Evolutionary conservation across 345 rosid genomes (phyloP).

Genomic region (Alliaria petiolata): DNA sequence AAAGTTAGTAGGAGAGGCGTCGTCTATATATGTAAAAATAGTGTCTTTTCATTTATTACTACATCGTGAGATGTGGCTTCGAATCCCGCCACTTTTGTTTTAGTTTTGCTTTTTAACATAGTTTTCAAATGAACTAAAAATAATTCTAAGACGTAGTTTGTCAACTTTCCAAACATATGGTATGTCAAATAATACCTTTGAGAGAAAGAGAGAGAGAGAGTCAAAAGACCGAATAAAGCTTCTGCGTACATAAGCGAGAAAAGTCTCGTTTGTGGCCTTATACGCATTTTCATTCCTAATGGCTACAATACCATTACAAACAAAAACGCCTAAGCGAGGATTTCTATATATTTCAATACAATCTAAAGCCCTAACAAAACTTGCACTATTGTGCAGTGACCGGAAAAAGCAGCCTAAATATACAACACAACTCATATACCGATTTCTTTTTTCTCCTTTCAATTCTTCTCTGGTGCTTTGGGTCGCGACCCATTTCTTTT

Average conservation of each 20-base stretch:
- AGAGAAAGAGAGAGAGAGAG: no score
- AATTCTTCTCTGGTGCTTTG: constrained; percentile 42
- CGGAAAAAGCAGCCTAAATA: constrained; percentile 5
- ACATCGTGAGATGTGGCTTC: no score
- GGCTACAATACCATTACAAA: neutral
- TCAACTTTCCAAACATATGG: neutral
- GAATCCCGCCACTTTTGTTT: constrained; percentile 1
- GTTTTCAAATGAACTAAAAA: no score
- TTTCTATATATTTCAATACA: neutral
- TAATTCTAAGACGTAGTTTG: no score
- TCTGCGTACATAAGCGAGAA: neutral
- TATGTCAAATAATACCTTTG: no score
- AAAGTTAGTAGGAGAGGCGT: constrained; percentile 18
- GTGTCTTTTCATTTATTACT: neutral
- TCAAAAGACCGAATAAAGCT: neutral
- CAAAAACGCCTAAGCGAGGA: neutral
- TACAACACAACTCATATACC: constrained; percentile 3
- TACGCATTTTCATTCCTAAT: neutral
- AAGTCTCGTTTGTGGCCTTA: neutral
- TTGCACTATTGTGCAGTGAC: neutral
- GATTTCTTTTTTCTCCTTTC: neutral
- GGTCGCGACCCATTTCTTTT: constrained; percentile 31
- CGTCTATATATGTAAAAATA: constrained; percentile 6
- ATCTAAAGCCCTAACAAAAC: constrained; percentile 19
- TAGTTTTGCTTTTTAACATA: neutral